A percentile compares a stretch with the other conserved stretches of the same genome.
Evolutionary conservation across 176 grass and related monocot genomes (phyloP).

Genomic region (barley (Hordeum vulgare)): MorexV3_pseudomolecules_assembly NC_058523.1:72354511-72355010

Average conservation of each 20-base stretch:
- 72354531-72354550: background rate
- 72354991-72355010: background rate
- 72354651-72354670: background rate
- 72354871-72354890: background rate
- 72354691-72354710: background rate
- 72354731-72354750: background rate
- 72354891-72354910: background rate
- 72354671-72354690: too few species aligned
- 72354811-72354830: background rate
- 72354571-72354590: background rate
- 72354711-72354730: background rate
- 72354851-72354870: background rate
- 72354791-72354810: too few species aligned
- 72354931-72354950: background rate
- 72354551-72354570: background rate
- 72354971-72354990: background rate
- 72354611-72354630: background rate
- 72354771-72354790: background rate
- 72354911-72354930: background rate
- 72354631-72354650: too few species aligned
- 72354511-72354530: background rate
- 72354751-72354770: background rate
- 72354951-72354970: background rate
- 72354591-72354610: background rate
- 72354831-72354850: background rate